phyloP scores from a whole-genome alignment of 2,329 filamentous ascomycete species.

The Sordariomycetes sp. region DNA sequence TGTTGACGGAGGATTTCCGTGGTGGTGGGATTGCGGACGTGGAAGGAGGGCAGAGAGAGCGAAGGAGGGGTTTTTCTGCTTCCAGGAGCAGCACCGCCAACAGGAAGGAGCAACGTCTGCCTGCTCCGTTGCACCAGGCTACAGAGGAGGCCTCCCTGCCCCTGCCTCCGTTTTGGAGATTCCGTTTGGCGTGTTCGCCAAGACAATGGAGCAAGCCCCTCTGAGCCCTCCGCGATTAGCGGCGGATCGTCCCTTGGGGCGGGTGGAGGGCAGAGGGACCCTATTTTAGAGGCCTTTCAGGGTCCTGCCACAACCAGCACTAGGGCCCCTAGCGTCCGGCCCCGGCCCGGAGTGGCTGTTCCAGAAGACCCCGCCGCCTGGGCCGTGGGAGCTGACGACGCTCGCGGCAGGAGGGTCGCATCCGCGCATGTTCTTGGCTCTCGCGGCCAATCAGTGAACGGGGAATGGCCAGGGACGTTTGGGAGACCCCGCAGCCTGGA shows the following conservation, averaged over 20 bases:
- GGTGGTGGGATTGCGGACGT: too few species aligned
- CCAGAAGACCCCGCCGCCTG: background rate
- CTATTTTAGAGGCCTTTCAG: background rate
- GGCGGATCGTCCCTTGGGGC: background rate
- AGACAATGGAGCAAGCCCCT: background rate
- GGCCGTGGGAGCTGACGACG: background rate
- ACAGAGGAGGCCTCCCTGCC: background rate
- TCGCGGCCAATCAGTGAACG: background rate
- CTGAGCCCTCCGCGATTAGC: background rate
- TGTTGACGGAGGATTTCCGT: background rate
- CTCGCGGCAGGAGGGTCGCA: background rate
- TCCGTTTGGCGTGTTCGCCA: background rate
- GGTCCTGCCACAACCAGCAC: background rate
- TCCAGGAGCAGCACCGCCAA: background rate
- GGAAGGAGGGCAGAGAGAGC: background rate
- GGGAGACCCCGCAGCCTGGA: background rate
- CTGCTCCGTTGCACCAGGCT: background rate
- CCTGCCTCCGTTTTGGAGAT: background rate
- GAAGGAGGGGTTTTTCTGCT: background rate
- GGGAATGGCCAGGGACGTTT: background rate
- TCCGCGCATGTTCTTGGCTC: background rate
- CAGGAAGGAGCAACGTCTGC: background rate
- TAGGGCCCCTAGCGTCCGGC: background rate
- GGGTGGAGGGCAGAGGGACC: too few species aligned
- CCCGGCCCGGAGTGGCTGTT: background rate